Evolutionary conservation across 2,329 filamentous ascomycete genomes (phyloP).

Genomic region (Diaporthe citrichinensis): DNA sequence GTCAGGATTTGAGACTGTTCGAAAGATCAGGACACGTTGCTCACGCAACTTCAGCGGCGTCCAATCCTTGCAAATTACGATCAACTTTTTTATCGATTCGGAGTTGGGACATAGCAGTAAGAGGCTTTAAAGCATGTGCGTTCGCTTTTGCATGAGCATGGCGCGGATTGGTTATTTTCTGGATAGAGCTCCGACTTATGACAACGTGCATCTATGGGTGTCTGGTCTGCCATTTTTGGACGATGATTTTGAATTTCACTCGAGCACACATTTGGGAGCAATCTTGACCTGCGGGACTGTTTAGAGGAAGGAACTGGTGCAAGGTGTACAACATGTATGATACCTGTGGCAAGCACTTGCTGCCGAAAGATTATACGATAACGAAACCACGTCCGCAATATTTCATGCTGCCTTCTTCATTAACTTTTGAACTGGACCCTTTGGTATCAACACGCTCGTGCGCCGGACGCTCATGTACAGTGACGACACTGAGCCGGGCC

Average conservation of each 20-base stretch:
- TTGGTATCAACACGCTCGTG: neutral
- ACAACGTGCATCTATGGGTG: constrained; percentile 22
- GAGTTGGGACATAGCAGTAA: neutral
- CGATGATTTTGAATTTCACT: neutral
- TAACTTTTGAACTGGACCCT: neutral
- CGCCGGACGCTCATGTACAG: neutral
- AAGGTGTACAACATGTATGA: constrained; percentile 24
- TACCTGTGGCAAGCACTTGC: constrained; percentile 21
- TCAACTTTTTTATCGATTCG: constrained; percentile 2
- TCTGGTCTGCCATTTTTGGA: constrained; percentile 12
- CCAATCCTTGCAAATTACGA: neutral
- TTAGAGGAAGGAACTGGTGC: constrained; percentile 9
- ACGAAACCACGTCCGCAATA: neutral
- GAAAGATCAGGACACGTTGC: constrained; percentile 1
- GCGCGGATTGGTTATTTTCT: constrained; percentile 22
- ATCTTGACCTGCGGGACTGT: neutral
- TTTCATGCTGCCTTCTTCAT: neutral
- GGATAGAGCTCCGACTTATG: constrained; percentile 24
- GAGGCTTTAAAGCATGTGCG: constrained; percentile 11
- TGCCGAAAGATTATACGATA: constrained; percentile 1
- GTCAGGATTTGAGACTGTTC: neutral
- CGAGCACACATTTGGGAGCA: neutral
- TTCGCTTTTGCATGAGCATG: constrained; percentile 37
- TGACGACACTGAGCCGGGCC: constrained; percentile 4
- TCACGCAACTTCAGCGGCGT: constrained; percentile 26